A percentile compares a stretch with the other conserved stretches of the same genome.
Conservation (phyloP, 139 green algal species). For the Tetradesmus lagerheimii region DNA sequence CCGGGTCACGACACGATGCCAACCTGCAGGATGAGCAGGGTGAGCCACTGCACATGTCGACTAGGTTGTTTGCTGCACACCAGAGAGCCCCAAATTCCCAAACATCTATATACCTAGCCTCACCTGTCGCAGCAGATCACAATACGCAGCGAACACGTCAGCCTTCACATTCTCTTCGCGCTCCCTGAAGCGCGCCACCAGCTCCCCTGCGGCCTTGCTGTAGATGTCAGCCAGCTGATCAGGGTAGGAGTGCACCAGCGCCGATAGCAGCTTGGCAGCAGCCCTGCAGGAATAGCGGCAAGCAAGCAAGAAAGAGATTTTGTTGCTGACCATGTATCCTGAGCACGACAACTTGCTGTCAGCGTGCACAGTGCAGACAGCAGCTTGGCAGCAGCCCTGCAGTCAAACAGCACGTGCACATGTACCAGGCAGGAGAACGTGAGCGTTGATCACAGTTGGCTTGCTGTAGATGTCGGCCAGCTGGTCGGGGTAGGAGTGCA, state of each 20-base stretch:
- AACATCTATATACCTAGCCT: too few relatives aligned
- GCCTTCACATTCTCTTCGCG: slow-evolving; percentile 94
- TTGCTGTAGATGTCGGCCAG: slow-evolving; percentile 60
- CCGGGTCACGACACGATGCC: slow-evolving; percentile 31
- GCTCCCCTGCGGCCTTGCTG: slow-evolving; percentile 43
- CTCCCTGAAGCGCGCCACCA: slow-evolving; percentile 89
- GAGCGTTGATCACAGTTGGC: background rate
- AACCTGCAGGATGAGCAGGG: slow-evolving; percentile 44
- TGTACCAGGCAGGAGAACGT: background rate
- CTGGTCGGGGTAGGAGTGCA: slow-evolving; percentile 75
- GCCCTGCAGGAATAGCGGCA: slow-evolving; percentile 48
- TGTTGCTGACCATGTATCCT: too few relatives aligned
- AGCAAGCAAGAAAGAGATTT: too few relatives aligned
- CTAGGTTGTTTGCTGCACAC: too few relatives aligned
- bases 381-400: slow-evolving; percentile 76
- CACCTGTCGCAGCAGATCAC: slow-evolving; percentile 79
- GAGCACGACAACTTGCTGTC: too few relatives aligned
- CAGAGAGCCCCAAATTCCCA: too few relatives aligned
- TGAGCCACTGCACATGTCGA: too few relatives aligned
- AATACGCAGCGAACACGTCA: slow-evolving; percentile 82
- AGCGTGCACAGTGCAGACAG: background rate
- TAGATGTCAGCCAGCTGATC: slow-evolving; percentile 71
- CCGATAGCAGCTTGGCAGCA: slow-evolving; percentile 77
- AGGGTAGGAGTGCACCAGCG: slow-evolving; percentile 74
- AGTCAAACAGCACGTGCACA: background rate